Conservation (phyloP, 192 early-diverging fungal genomes). For the Entomortierella lignicola region DNA sequence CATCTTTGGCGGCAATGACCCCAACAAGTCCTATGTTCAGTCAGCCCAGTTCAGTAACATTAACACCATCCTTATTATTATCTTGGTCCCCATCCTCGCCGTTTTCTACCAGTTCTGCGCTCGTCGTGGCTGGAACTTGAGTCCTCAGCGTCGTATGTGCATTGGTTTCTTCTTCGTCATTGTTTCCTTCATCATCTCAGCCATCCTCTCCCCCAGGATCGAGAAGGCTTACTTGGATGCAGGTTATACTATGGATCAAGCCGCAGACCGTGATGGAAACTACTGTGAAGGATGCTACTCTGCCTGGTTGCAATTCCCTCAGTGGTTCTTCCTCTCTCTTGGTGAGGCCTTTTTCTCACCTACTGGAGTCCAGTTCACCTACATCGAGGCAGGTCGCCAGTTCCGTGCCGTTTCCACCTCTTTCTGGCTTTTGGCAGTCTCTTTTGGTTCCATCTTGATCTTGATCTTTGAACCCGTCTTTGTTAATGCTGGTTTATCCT, state of each 20-base stretch:
- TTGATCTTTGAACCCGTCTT: conserved; percentile 47
- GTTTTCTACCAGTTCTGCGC: conserved; percentile 66
- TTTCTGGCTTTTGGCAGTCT: conserved; percentile 66
- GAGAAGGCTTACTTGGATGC: conserved; percentile 19
- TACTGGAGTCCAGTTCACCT: conserved; percentile 72
- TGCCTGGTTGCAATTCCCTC: conserved; percentile 56
- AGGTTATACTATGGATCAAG: not conserved
- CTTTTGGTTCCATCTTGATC: conserved; percentile 56
- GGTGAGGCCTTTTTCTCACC: conserved; percentile 70
- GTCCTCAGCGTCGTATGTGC: conserved; percentile 66
- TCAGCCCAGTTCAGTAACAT: conserved; percentile 26
- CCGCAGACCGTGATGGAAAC: conserved; percentile 24
- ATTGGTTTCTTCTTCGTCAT: conserved; percentile 64
- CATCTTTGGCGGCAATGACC: conserved; percentile 35
- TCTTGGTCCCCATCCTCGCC: conserved; percentile 66
- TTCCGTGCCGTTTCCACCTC: conserved; percentile 66
- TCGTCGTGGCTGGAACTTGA: conserved; percentile 50
- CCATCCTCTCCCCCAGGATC: conserved; percentile 31
- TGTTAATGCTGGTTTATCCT: not conserved
- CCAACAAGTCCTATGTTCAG: conserved; percentile 13
- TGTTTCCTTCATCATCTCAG: conserved; percentile 57
- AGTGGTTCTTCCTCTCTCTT: conserved; percentile 67
- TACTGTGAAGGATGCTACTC: conserved; percentile 47
- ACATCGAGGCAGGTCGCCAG: conserved; percentile 71
- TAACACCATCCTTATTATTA: conserved; percentile 63